Base-by-base conservation (phyloP, 495 filamentous ascomycete species). In the Penicillium antarcticum region DNA sequence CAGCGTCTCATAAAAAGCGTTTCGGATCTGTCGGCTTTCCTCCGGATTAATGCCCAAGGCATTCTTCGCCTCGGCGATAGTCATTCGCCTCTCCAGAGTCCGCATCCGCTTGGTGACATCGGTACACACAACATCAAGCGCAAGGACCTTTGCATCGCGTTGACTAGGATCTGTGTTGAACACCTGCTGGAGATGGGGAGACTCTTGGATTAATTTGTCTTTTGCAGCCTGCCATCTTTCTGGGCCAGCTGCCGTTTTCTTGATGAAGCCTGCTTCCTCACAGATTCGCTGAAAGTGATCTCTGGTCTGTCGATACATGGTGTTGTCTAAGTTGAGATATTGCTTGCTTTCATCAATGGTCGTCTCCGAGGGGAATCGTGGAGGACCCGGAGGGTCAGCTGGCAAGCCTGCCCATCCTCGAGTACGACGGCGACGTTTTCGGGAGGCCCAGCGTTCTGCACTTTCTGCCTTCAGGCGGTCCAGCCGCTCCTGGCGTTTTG, bases 101-200 rank as follows among this genome's bases (percentile, higher is more conserved):
- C 89, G 77, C 76, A 91, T 86, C 19, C 85, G 73, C 66, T 94
- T 94, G 8, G 87, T 90, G 41, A 92, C 87, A 65, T 92, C 87
- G n/a, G 76, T 84, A 58, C 86, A 89, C 19, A 94, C 82, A 21
- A 89, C 78, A 67, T 94, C 89, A 7, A 94, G 71, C 1, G 88
- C 85, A 43, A 88, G 77, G 16, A 74, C 72, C 35, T 85, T 85
- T n/a, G 73, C 63, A 42, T 79, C 74, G 34, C 72, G 63, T 36
- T 73, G 66, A 29, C 59, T 69, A 38, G 82, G 78, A 33, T 83
- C 74, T 5, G 62, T 50, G 37, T 65, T 67, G 56, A 92, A 87
- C n/a, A 87, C 75, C 3, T 70, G 71, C 37, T 85, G 80, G 4
- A 94, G 77, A 58, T 87, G 84, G 31, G 77, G 70, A 35, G 78